Base-by-base conservation (phyloP, 2,329 filamentous ascomycete species). In the Colletotrichum musae region DNA sequence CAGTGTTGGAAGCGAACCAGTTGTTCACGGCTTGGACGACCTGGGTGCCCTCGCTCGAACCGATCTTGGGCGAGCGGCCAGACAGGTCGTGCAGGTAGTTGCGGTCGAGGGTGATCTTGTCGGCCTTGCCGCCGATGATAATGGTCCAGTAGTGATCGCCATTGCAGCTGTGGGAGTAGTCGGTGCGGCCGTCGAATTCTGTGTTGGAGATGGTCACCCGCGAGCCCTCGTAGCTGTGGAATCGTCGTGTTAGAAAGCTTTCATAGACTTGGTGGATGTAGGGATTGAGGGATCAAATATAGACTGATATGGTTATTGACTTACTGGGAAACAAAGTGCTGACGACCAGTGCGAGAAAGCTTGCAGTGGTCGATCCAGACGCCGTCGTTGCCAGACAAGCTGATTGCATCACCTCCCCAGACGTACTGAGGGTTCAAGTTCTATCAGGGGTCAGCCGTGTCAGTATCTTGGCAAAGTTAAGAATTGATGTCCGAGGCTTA, bases 321-420 rank as follows among this genome's bases (percentile, higher is more conserved):
- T 64, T 57, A 64, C 60, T 64, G 60, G 4, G 72, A 73, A 7
- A 74, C 72, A 48, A 84, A 75, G 72, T 83, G 80, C 77, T 84
- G 83, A 62, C 84, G 81, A 7, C 82, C 83, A 57, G 85, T 80
- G 21, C 81, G 76, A 3, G 81, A 83, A 71, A 77, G 72, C 68
- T 82, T 83, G 75, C 76, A 76, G 53, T 80, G 79, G 54, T 81
- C 79, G 59, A 80, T 78, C 78, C 78, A 80, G 57, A 81, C 73
- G 24, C 75, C 64, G 62, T 80, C 77, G 56, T 73, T 72, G 39
- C 75, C 77, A n/a, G 70, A 74, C 7, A 80, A 72, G 32, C 73
- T 77, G 24, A 80, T 76, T 2, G 77, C 78, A 71, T 80, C 79
- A 6, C 79, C 79, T 47, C 78, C 78, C 79, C 79, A 81, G 15